A percentile compares a stretch with the other conserved stretches of the same genome.
phyloP scores from a whole-genome alignment of 805 yeast genomes.

The Ogataea naganishii region DNA sequence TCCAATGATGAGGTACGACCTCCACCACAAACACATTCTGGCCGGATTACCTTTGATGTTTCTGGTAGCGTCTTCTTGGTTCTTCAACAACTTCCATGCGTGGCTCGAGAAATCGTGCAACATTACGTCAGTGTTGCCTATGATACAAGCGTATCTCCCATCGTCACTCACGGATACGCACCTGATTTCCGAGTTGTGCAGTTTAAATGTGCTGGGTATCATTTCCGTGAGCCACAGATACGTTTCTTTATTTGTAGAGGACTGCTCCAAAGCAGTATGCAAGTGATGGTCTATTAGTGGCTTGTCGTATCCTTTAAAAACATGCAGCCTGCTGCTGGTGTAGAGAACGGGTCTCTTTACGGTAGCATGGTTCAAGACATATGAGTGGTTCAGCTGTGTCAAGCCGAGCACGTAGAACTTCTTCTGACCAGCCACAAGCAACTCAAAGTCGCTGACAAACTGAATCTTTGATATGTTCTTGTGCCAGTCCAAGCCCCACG shows the following conservation, averaged over 20 bases:
- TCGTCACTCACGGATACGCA: constrained; percentile 35
- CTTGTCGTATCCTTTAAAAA: constrained; percentile 41
- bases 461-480: constrained; percentile 5
- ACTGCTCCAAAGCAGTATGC: constrained; percentile 9
- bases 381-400: constrained; percentile 15
- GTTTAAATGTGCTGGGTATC: constrained; percentile 35
- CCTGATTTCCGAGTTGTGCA: constrained; percentile 34
- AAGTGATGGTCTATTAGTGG: constrained; percentile 28
- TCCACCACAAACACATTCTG: constrained; percentile 29
- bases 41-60: constrained; percentile 28
- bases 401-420: constrained; percentile 21
- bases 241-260: constrained; percentile 26
- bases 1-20: constrained; percentile 21
- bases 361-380: constrained; percentile 13
- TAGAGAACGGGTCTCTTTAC: constrained; percentile 32
- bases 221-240: constrained; percentile 37
- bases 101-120: constrained; percentile 30
- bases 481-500: constrained; percentile 10
- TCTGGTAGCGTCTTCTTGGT: constrained; percentile 19
- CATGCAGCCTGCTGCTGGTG: constrained; percentile 28
- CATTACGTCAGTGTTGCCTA: constrained; percentile 39
- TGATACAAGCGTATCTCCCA: constrained; percentile 39
- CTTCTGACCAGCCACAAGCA: constrained; percentile 21
- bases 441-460: constrained; percentile 21
- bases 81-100: constrained; percentile 38